Conservation (phyloP, 139 green algal genomes). For the Yamagishiella unicocca region DNA sequence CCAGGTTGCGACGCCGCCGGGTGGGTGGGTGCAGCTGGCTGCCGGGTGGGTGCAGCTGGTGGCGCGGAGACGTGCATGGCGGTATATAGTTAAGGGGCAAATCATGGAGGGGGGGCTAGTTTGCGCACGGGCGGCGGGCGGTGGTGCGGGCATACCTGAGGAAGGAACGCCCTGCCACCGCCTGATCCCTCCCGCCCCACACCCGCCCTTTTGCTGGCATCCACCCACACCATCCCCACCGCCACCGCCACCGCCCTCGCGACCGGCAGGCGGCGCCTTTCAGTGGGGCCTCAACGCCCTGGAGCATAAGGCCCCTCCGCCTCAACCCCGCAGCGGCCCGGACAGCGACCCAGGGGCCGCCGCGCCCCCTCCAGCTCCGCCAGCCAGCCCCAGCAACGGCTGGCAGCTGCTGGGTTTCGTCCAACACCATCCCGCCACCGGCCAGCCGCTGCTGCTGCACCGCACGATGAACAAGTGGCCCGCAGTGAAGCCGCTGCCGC, state of each 20-base stretch:
- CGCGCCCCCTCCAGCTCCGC: background rate
- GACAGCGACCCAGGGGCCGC: background rate
- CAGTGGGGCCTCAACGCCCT: slow-evolving; percentile 28
- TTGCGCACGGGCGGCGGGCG: no score
- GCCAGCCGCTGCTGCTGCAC: slow-evolving; percentile 58
- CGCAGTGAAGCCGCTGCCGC: background rate
- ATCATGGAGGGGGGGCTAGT: no score
- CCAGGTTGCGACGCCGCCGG: slow-evolving; percentile 52
- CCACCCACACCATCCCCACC: no score
- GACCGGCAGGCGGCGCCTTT: slow-evolving; percentile 19
- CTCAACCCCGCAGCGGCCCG: background rate
- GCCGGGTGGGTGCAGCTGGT: background rate
- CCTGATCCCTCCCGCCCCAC: no score
- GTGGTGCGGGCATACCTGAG: no score
- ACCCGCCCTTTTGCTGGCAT: no score
- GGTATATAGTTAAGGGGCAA: no score
- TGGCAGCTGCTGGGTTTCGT: slow-evolving; percentile 63
- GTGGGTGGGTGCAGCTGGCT: background rate
- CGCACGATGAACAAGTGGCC: slow-evolving; percentile 64
- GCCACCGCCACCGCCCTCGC: background rate
- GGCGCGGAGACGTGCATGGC: background rate
- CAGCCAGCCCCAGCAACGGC: background rate
- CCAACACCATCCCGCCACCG: slow-evolving; percentile 50
- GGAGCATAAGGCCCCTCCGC: slow-evolving; percentile 9
- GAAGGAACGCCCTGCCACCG: no score